Conservation (phyloP, 73 alveolate genomes). For the Durusdinium trenchii region DNA sequence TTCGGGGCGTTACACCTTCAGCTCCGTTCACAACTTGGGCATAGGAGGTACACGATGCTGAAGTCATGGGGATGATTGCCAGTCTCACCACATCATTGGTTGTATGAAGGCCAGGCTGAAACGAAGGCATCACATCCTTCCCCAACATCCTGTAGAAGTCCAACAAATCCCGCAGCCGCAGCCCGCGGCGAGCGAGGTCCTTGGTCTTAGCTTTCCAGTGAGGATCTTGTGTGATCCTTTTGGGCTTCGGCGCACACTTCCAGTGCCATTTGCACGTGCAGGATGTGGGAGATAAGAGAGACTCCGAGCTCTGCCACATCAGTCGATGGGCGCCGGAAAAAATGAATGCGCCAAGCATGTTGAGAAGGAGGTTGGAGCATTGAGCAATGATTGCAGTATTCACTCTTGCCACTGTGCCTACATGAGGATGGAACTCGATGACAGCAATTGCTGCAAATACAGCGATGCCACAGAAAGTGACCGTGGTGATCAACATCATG, state of each 20-base stretch:
- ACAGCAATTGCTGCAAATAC: too few species aligned
- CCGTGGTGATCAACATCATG: too few species aligned
- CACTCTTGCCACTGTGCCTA: too few species aligned
- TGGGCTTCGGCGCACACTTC: too few species aligned
- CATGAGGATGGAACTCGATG: too few species aligned
- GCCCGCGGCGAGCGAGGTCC: neutral
- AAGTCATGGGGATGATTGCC: neutral
- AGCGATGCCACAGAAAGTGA: too few species aligned
- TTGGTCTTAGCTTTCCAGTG: neutral
- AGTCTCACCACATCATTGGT: slow-evolving; percentile 35
- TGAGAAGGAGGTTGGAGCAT: neutral
- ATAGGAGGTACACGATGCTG: neutral
- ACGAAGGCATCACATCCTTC: neutral
- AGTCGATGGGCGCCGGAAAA: neutral
- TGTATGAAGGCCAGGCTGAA: neutral
- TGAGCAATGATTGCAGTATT: too few species aligned
- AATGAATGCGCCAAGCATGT: neutral
- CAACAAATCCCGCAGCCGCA: neutral
- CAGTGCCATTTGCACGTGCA: too few species aligned
- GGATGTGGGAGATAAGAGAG: neutral
- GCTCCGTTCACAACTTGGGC: neutral
- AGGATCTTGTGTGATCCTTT: too few species aligned
- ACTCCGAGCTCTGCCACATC: neutral
- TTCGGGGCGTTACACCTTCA: neutral
- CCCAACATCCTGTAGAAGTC: neutral